These are phyloP conservation scores for Clavulina sp. DNA, from an alignment of 768 basidiomycete species.

Conservation along the genomic window DNA sequence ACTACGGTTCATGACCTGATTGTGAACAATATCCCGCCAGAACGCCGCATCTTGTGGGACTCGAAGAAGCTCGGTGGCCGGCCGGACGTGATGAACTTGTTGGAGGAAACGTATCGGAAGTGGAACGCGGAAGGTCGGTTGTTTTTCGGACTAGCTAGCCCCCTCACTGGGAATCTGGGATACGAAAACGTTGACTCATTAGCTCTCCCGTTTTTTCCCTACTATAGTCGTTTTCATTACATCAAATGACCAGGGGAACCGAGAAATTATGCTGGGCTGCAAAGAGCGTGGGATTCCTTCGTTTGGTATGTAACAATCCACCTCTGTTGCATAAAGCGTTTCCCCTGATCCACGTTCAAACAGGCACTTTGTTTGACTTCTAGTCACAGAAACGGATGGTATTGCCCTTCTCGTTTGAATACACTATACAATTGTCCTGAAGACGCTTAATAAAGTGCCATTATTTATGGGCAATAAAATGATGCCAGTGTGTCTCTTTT, in stretches of 20 bases:
- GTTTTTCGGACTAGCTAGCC: not conserved
- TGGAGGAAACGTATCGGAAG: not conserved
- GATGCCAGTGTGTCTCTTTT: too few species aligned
- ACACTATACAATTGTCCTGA: too few species aligned
- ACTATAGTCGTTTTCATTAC: not conserved
- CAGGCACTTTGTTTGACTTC: too few species aligned
- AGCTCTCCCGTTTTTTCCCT: not conserved
- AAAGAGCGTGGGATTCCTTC: not conserved
- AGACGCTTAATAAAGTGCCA: too few species aligned
- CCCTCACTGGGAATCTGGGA: too few species aligned
- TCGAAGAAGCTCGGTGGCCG: constrained; percentile 51
- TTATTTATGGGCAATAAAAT: too few species aligned
- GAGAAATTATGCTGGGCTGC: not conserved
- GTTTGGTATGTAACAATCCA: constrained; percentile 1
- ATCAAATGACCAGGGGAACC: not conserved
- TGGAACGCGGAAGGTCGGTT: not conserved
- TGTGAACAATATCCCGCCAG: constrained; percentile 49
- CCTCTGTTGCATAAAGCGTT: too few species aligned
- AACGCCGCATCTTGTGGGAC: constrained; percentile 63
- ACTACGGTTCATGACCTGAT: constrained; percentile 62
- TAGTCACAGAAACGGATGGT: too few species aligned
- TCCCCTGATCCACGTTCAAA: too few species aligned
- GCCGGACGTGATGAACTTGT: constrained; percentile 46
- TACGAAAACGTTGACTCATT: too few species aligned
- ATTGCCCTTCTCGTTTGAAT: too few species aligned